Percentiles rank a stretch among this genome's conserved stretches.
phyloP scores from a whole-genome alignment of 257 asterid genomes.

The Petunia secreta region DNA sequence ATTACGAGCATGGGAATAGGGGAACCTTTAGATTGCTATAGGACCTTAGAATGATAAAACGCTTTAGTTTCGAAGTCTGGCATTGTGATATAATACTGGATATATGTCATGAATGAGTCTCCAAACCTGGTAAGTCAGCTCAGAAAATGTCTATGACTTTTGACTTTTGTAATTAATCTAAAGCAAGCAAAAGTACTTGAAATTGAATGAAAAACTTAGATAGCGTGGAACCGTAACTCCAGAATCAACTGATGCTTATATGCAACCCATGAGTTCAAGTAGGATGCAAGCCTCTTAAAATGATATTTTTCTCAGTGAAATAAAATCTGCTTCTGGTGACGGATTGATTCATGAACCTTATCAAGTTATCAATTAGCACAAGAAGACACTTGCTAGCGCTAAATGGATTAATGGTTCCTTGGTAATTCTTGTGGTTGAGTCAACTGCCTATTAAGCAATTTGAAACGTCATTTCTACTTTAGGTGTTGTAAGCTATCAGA shows the following conservation, averaged over 20 bases:
- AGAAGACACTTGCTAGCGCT: neutral
- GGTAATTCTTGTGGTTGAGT: conserved; percentile 14
- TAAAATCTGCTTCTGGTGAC: neutral
- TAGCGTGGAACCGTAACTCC: neutral
- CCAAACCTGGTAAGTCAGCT: conserved; percentile 3
- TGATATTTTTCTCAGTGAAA: conserved; percentile 12
- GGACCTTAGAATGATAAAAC: neutral
- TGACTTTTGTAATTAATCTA: neutral
- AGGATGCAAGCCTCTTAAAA: neutral
- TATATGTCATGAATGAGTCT: conserved; percentile 2
- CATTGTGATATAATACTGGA: conserved; percentile 9
- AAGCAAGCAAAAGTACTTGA: conserved; percentile 23
- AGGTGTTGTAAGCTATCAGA: conserved; percentile 14
- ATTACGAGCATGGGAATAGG: conserved; percentile 4
- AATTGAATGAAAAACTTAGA: conserved; percentile 5
- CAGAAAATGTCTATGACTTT: conserved; percentile 14
- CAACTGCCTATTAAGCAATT: neutral
- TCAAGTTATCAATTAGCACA: conserved; percentile 2
- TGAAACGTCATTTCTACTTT: neutral
- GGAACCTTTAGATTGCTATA: neutral
- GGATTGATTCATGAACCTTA: neutral
- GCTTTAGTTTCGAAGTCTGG: neutral
- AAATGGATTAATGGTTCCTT: conserved; percentile 16
- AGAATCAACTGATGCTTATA: neutral
- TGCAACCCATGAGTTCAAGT: conserved; percentile 11